Evolutionary conservation across 495 filamentous ascomycete species (phyloP), one percentile per base, ranked within the genome.

Genomic region (Penicillium verhagenii): DNA sequence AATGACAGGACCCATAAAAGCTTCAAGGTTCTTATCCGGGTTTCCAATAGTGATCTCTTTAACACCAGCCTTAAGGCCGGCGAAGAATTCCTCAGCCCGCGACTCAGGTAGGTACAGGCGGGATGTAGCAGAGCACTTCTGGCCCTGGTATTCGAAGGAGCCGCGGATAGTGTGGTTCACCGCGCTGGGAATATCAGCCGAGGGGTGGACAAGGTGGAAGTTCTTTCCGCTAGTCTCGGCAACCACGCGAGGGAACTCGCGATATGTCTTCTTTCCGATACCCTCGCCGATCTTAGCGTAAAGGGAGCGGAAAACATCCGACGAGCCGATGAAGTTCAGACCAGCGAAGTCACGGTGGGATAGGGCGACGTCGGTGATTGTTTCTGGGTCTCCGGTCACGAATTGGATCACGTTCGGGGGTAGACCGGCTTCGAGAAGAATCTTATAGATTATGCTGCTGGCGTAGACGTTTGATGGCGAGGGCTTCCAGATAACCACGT

Each of bases 141-240:
- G 91, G 20, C 91, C 91, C 67, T 92, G 88, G 66, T 89, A 96
- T 72, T 96, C 91, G 63, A 95, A 96, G 7, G 91, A 86, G 37
- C 89, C 91, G 37, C 91, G 87, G 25, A 96, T 83, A 9, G 90
- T 95, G 58, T 94, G 86, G 40, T 87, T 75, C 9, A 84, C 88
- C 24, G 91, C 90, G 60, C 91, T 93, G 29, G 80, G 69, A 42
- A 91, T 61, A 57, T 94, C 87, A 31, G 91, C 90, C 4, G 82
- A 85, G 6, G 75, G 55, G 65, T 95, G 90, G 40, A 96, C 68
- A 35, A 96, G 75, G 72, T 93, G 91, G 78, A 92, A 96, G 73
- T 96, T 96, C 82, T 96, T 96, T 56, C 91, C 91, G 53, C 89
- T 88, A 2, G 91, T 94, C 77, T 95, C 90, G 51, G 86, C 90